Evolutionary conservation across 2,329 filamentous ascomycete species (phyloP).

Genomic region (Sporothrix protearum): DNA sequence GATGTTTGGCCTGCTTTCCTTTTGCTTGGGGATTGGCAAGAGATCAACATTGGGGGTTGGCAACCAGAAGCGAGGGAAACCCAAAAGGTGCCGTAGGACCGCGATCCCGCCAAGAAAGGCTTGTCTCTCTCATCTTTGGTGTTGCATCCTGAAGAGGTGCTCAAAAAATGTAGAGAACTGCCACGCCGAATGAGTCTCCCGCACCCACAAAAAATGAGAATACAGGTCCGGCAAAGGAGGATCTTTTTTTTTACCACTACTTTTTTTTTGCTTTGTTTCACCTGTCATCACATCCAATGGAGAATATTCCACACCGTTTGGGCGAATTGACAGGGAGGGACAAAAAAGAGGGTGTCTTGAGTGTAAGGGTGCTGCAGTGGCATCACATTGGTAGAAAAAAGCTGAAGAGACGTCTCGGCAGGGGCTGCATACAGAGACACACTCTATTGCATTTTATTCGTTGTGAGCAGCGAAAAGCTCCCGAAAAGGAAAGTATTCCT

Average conservation of each 20-base stretch:
- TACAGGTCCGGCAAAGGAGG: background rate
- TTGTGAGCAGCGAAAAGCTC: background rate
- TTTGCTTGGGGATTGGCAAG: background rate
- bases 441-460: background rate
- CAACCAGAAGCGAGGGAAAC: background rate
- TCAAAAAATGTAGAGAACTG: background rate
- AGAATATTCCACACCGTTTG: conserved; percentile 2
- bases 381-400: background rate
- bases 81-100: conserved; percentile 2
- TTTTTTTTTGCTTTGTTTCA: background rate
- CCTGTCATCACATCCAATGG: background rate
- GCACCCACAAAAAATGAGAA: background rate
- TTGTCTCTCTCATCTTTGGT: background rate
- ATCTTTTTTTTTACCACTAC: background rate
- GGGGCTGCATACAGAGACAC: background rate
- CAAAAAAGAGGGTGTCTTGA: background rate
- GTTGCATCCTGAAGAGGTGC: background rate
- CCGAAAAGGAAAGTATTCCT: conserved; percentile 20
- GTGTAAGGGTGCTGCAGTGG: background rate
- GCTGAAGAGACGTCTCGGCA: background rate
- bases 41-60: conserved; percentile 6
- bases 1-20: background rate
- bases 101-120: conserved; percentile 8
- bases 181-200: background rate
- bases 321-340: conserved; percentile 4